Evolutionary conservation across 2,329 filamentous ascomycete species (phyloP).

Genomic region (Fusarium sp.): DNA sequence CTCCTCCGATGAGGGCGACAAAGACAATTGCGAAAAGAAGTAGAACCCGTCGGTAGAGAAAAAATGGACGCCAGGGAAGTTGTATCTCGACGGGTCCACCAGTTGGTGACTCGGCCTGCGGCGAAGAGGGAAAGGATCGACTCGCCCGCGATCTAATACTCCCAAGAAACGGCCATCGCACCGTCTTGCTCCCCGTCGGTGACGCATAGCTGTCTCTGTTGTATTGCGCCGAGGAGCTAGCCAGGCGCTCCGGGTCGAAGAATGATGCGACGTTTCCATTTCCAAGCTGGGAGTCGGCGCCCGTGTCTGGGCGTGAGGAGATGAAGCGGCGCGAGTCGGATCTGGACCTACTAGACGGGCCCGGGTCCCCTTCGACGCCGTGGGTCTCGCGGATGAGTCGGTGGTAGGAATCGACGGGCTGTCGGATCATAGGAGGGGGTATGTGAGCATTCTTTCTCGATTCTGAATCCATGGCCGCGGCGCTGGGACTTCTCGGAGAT

Average conservation of each 20-base stretch:
- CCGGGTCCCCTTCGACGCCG: conserved; percentile 29
- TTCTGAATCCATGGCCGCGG: conserved; percentile 36
- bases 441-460: conserved; percentile 29
- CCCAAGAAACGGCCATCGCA: conserved; percentile 42
- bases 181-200: conserved; percentile 11
- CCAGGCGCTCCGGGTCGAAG: conserved; percentile 41
- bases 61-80: conserved; percentile 49
- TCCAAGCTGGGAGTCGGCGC: conserved; percentile 9
- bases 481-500: conserved; percentile 12
- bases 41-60: conserved; percentile 47
- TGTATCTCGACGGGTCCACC: conserved; percentile 42
- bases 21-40: conserved; percentile 45
- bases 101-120: conserved; percentile 15
- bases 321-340: conserved; percentile 22
- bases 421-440: conserved; percentile 32
- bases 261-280: conserved; percentile 38
- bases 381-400: conserved; percentile 40
- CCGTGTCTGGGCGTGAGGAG: conserved; percentile 4
- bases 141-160: conserved; percentile 38
- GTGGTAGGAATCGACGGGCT: conserved; percentile 43
- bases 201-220: conserved; percentile 19
- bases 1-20: conserved; percentile 40
- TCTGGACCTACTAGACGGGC: conserved; percentile 15
- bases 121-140: conserved; percentile 27
- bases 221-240: conserved; percentile 32